These are phyloP conservation scores for Metschnikowia continentalis DNA, from an alignment of 805 yeast genomes.

Conservation along the genomic window DNA sequence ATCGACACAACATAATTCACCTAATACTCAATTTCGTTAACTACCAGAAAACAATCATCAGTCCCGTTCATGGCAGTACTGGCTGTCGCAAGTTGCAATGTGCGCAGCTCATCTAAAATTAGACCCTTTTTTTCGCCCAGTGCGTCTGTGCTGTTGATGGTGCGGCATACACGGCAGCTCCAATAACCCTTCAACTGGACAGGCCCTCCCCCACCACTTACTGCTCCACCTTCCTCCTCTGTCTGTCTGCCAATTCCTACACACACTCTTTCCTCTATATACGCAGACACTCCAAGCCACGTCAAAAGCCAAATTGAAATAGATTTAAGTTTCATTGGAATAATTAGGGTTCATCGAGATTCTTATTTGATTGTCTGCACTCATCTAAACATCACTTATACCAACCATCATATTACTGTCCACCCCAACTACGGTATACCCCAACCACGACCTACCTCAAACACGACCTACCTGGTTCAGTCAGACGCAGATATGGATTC, in stretches of 20 bases:
- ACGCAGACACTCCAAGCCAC: too few species aligned
- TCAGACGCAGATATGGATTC: slow-evolving; percentile 1
- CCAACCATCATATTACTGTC: neutral
- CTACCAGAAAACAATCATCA: neutral
- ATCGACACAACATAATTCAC: neutral
- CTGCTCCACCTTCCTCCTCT: neutral
- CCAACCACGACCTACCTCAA: too few species aligned
- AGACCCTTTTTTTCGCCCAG: neutral
- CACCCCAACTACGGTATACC: too few species aligned
- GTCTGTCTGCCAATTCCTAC: neutral
- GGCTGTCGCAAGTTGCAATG: neutral
- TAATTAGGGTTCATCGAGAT: too few species aligned
- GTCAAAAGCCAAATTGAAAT: too few species aligned
- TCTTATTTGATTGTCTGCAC: neutral
- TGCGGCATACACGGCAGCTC: neutral
- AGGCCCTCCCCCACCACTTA: neutral
- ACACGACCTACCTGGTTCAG: too few species aligned
- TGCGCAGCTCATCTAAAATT: neutral
- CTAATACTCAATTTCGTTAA: too few species aligned
- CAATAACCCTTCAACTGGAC: neutral
- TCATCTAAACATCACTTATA: neutral
- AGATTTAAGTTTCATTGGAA: too few species aligned
- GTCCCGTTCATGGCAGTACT: neutral
- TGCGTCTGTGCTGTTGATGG: neutral
- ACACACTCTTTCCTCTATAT: neutral